Conservation (phyloP, 2,329 filamentous ascomycete genomes). For the Atkinsonella texensis region DNA sequence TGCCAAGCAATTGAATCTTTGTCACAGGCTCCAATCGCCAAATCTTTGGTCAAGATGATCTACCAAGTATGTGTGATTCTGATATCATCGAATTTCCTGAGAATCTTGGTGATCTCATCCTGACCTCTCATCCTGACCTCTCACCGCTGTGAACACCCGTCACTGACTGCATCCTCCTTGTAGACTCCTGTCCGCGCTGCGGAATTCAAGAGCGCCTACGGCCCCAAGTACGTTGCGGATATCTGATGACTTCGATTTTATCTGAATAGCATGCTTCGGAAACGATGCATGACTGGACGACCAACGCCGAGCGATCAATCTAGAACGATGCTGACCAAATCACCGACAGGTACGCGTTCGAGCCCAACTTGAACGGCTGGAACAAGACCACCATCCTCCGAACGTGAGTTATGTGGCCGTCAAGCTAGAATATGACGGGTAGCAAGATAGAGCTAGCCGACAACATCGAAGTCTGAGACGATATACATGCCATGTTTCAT, state of each 20-base stretch:
- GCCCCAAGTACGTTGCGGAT: conserved; percentile 44
- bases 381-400: conserved; percentile 29
- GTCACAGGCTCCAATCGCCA: conserved; percentile 18
- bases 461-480: neutral
- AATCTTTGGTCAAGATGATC: conserved; percentile 25
- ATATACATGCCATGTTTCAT: neutral
- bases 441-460: neutral
- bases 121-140: neutral
- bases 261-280: neutral
- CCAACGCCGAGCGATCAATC: neutral
- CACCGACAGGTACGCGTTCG: conserved; percentile 42
- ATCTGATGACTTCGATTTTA: neutral
- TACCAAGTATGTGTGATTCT: conserved; percentile 22
- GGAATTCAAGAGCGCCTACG: conserved; percentile 50
- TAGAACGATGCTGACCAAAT: conserved; percentile 15
- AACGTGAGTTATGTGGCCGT: conserved; percentile 35
- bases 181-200: conserved; percentile 36
- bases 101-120: neutral
- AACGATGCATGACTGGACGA: neutral
- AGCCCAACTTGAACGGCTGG: conserved; percentile 42
- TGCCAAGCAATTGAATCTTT: conserved; percentile 25
- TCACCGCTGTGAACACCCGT: neutral
- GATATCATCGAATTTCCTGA: neutral
- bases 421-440: neutral
- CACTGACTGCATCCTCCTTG: conserved; percentile 19